Evolutionary conservation across 2,329 filamentous ascomycete genomes (phyloP).

Genomic region (Madurella mycetomatis): DNA sequence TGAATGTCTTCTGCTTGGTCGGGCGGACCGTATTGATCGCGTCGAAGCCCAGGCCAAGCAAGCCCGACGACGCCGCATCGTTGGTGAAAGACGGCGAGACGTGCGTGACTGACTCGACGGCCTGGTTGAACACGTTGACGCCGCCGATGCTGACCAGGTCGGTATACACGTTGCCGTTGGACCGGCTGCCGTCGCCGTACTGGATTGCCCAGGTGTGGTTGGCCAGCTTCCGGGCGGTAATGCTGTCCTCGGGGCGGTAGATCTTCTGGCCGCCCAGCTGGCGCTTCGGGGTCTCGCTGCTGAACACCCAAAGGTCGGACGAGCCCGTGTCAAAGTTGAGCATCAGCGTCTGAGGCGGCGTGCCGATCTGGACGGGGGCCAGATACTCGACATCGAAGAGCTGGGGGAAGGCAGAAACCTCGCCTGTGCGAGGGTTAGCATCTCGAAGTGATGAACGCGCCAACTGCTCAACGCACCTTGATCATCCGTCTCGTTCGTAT

Average conservation of each 20-base stretch:
- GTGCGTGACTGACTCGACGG: conserved; percentile 57
- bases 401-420: conserved; percentile 41
- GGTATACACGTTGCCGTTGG: conserved; percentile 57
- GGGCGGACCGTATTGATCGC: conserved; percentile 55
- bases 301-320: conserved; percentile 67
- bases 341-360: conserved; percentile 47
- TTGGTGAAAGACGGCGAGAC: conserved; percentile 44
- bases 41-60: conserved; percentile 60
- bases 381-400: conserved; percentile 49
- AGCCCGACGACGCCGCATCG: conserved; percentile 32
- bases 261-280: conserved; percentile 49
- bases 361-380: conserved; percentile 57
- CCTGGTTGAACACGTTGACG: conserved; percentile 56
- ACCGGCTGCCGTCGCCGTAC: conserved; percentile 62
- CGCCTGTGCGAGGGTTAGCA: conserved; percentile 29
- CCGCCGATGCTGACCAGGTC: conserved; percentile 59
- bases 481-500: conserved; percentile 17
- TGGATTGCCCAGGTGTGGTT: conserved; percentile 49
- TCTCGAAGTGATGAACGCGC: background rate
- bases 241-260: conserved; percentile 47
- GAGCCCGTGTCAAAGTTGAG: conserved; percentile 67
- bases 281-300: conserved; percentile 44
- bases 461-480: conserved; percentile 12
- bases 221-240: conserved; percentile 39
- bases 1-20: conserved; percentile 47